phyloP scores from a whole-genome alignment of 2,329 filamentous ascomycete genomes.

The Beauveria sp. region DNA sequence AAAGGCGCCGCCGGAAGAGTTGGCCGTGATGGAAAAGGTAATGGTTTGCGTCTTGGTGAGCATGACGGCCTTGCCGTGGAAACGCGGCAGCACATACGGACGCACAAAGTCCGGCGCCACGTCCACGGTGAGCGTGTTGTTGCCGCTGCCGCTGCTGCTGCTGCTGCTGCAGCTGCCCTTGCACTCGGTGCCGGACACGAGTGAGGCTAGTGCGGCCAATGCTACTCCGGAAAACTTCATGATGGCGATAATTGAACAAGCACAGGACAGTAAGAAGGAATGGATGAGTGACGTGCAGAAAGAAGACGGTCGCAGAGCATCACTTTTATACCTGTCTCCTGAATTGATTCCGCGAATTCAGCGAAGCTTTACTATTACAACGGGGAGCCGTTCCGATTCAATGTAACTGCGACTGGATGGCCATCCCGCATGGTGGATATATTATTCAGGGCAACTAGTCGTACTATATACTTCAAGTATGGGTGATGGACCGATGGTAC shows the following conservation, averaged over 20 bases:
- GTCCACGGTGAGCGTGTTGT: slow-evolving; percentile 13
- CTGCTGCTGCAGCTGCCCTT: neutral
- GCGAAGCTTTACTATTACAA: neutral
- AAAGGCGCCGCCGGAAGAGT: slow-evolving; percentile 19
- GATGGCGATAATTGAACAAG: neutral
- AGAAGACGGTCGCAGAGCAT: neutral
- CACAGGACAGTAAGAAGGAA: neutral
- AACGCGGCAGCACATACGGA: slow-evolving; percentile 19
- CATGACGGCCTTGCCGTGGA: slow-evolving; percentile 16
- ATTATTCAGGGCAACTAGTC: neutral
- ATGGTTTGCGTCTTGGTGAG: slow-evolving; percentile 17
- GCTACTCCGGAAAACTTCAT: neutral
- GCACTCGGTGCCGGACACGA: neutral
- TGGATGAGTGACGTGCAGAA: neutral
- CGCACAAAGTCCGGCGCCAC: slow-evolving; percentile 16
- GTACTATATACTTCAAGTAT: neutral
- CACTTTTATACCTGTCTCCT: neutral
- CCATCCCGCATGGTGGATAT: neutral
- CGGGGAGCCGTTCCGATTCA: neutral
- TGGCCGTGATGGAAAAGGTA: slow-evolving; percentile 17
- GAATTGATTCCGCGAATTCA: neutral
- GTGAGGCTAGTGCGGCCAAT: neutral
- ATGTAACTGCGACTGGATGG: neutral
- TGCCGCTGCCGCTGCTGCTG: neutral
- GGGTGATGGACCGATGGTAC: neutral